Conservation (phyloP, 257 asterid genomes). For the Nicotiana attenuata region DNA sequence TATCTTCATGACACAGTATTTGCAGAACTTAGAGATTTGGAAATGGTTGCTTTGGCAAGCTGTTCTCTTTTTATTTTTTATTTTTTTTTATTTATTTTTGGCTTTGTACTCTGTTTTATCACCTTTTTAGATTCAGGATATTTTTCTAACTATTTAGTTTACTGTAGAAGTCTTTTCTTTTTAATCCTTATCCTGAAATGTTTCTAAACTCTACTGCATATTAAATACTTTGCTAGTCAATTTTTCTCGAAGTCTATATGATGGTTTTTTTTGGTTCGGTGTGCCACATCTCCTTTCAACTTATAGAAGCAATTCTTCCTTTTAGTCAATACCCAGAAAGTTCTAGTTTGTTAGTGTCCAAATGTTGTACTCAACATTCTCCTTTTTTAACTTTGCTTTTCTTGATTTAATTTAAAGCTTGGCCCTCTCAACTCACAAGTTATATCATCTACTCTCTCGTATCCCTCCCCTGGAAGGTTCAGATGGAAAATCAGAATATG, state of each 20-base stretch:
- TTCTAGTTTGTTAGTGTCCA: background rate
- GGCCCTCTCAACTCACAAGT: constrained; percentile 63
- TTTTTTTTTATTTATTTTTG: background rate
- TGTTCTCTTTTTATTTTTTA: too few species aligned
- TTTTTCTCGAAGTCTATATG: background rate
- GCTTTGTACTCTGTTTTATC: background rate
- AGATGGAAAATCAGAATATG: constrained; percentile 30
- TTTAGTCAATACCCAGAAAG: background rate
- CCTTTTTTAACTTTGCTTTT: background rate
- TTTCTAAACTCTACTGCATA: background rate
- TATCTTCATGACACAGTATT: background rate
- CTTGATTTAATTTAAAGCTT: constrained; percentile 36
- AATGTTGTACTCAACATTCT: background rate
- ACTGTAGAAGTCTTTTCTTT: background rate
- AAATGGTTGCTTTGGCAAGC: background rate
- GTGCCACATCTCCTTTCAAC: background rate
- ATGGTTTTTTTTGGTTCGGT: background rate
- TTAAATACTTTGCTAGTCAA: background rate
- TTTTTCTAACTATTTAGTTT: background rate
- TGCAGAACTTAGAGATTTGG: background rate
- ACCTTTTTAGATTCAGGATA: background rate
- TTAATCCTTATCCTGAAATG: background rate
- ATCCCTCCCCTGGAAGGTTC: constrained; percentile 49
- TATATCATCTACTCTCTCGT: constrained; percentile 49
- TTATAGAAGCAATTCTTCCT: constrained; percentile 1